Evolutionary conservation across 192 early-diverging fungal genomes (phyloP).

Genomic region (Geranomyces variabilis): DNA sequence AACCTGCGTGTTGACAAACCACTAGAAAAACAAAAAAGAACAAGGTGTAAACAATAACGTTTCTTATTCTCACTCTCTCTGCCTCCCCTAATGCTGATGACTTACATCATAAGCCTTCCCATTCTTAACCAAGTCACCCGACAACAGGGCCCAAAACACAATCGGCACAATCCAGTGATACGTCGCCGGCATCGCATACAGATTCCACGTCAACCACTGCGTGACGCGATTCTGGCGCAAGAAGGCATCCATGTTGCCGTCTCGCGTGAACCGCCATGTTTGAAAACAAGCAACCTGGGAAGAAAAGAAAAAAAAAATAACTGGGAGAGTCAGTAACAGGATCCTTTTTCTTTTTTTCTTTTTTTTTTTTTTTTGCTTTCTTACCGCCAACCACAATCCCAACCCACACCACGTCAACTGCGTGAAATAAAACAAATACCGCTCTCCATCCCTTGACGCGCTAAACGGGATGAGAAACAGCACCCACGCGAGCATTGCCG

Average conservation of each 20-base stretch:
- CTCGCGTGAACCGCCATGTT: slow-evolving; percentile 14
- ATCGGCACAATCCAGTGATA: slow-evolving; percentile 42
- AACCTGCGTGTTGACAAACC: slow-evolving; percentile 29
- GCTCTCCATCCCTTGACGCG: neutral
- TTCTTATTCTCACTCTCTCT: neutral
- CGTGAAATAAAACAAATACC: slow-evolving; percentile 32
- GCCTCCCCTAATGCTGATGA: neutral
- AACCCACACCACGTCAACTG: slow-evolving; percentile 31
- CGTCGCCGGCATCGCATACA: slow-evolving; percentile 36
- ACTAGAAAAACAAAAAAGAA: slow-evolving; percentile 4
- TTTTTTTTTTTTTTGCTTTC: neutral
- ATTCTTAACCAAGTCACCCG: slow-evolving; percentile 7
- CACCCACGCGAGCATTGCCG: slow-evolving; percentile 4
- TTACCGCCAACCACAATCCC: slow-evolving; percentile 21
- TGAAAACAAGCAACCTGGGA: slow-evolving; percentile 20
- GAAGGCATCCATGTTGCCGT: slow-evolving; percentile 16
- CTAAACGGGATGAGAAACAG: slow-evolving; percentile 21
- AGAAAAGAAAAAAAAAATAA: too few relatives aligned
- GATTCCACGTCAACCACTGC: slow-evolving; percentile 37
- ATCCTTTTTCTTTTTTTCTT: neutral
- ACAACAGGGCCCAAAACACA: slow-evolving; percentile 41
- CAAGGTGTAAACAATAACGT: neutral
- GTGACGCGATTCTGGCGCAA: slow-evolving; percentile 9
- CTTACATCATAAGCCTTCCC: slow-evolving; percentile 16
- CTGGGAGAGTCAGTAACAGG: neutral